phyloP scores from a whole-genome alignment of 768 basidiomycete species.

The Hydnomerulius pinastri region DNA sequence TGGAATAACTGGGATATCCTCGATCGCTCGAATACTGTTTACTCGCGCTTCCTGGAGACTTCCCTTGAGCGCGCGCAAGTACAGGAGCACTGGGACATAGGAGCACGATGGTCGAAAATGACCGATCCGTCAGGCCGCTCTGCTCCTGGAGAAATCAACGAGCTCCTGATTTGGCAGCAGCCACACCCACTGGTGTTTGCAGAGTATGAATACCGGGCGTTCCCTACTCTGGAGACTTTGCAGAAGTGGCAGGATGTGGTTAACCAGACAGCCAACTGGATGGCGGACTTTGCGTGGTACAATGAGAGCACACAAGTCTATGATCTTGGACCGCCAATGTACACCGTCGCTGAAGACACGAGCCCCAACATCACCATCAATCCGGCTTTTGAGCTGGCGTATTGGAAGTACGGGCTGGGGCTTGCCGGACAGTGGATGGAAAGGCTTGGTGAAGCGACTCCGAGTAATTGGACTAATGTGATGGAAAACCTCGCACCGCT shows the following conservation, averaged over 20 bases:
- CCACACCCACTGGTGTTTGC: slow-evolving; percentile 62
- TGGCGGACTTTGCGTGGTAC: slow-evolving; percentile 56
- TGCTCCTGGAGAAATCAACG: not conserved
- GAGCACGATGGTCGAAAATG: too few relatives aligned
- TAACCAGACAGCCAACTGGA: too few relatives aligned
- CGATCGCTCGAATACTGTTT: too few relatives aligned
- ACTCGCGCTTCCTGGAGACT: too few relatives aligned
- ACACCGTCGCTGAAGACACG: slow-evolving; percentile 59
- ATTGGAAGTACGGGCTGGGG: slow-evolving; percentile 61
- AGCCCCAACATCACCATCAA: slow-evolving; percentile 54
- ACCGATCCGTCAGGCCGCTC: too few relatives aligned
- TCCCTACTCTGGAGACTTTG: slow-evolving; percentile 40
- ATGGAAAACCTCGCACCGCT: slow-evolving; percentile 48
- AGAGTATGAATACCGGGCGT: slow-evolving; percentile 51
- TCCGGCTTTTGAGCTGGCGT: slow-evolving; percentile 59
- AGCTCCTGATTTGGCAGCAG: slow-evolving; percentile 56
- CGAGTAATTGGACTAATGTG: too few relatives aligned
- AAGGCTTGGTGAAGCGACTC: too few relatives aligned
- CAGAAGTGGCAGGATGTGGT: slow-evolving; percentile 52
- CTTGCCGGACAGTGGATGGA: slow-evolving; percentile 54
- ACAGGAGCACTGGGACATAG: too few relatives aligned
- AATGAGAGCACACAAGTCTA: too few relatives aligned
- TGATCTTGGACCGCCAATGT: too few relatives aligned
- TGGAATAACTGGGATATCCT: too few relatives aligned
- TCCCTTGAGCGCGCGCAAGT: too few relatives aligned